Conservation (phyloP, 148 eudicot species). For the Euryodendron excelsum region DNA sequence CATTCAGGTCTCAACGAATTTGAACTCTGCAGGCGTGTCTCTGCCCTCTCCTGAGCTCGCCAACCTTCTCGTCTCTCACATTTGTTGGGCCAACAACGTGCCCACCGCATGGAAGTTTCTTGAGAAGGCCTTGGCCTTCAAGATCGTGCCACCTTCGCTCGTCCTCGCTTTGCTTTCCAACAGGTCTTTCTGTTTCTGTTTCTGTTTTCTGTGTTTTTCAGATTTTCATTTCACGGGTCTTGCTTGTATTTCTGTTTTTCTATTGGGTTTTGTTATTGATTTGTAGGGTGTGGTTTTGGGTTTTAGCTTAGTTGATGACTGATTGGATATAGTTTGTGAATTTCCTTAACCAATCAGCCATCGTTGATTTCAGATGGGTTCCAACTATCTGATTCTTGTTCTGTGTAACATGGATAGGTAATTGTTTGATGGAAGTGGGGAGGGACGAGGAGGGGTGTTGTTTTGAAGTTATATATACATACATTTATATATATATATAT, state of each 20-base stretch:
- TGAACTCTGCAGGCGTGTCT: constrained; percentile 50
- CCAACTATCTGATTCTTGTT: constrained; percentile 3
- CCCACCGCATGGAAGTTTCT: constrained; percentile 92
- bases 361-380: neutral
- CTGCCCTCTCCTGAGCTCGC: constrained; percentile 76
- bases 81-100: constrained; percentile 87
- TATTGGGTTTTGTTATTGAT: neutral
- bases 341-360: neutral
- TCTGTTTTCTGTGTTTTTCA: neutral
- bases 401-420: neutral
- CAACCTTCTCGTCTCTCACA: constrained; percentile 65
- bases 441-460: neutral
- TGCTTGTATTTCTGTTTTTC: neutral
- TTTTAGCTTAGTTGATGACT: neutral
- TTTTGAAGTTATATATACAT: neutral
- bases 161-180: constrained; percentile 77
- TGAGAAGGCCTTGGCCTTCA: constrained; percentile 51
- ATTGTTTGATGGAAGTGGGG: neutral
- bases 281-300: neutral
- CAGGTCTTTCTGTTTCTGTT: constrained; percentile 40
- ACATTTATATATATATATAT: neutral
- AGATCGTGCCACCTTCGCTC: constrained; percentile 68
- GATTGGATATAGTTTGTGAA: constrained; percentile 2
- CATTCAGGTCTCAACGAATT: constrained; percentile 53
- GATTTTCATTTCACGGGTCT: neutral